phyloP scores from a whole-genome alignment of 345 rosid genomes.

The Ceriops zippeliana region DNA sequence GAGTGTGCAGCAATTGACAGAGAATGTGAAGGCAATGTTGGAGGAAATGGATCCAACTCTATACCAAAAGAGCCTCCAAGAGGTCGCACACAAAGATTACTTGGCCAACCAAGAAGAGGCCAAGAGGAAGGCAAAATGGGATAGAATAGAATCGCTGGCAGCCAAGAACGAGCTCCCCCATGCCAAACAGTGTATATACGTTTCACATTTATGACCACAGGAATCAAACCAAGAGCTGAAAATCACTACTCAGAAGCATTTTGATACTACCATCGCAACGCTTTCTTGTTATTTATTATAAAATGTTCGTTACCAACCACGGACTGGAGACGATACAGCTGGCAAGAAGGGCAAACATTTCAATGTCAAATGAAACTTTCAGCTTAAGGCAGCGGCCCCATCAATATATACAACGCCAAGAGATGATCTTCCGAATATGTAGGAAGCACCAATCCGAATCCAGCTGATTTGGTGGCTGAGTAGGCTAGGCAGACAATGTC shows the following conservation, averaged over 20 bases:
- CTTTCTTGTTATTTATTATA: background rate
- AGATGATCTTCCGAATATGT: no score
- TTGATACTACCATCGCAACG: background rate
- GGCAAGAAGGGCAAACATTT: no score
- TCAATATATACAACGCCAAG: no score
- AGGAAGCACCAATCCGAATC: no score
- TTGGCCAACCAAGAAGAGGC: conserved; percentile 28
- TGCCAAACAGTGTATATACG: conserved; percentile 10
- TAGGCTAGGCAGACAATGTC: no score
- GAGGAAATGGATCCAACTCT: conserved; percentile 46
- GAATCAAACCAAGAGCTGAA: background rate
- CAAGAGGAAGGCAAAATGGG: conserved; percentile 48
- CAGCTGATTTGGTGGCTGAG: no score
- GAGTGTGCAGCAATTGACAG: conserved; percentile 56
- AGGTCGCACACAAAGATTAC: conserved; percentile 24
- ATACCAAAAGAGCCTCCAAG: conserved; percentile 34
- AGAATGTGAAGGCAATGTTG: conserved; percentile 48
- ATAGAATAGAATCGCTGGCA: conserved; percentile 42
- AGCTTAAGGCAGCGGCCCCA: no score
- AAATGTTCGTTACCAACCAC: no score
- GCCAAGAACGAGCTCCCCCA: conserved; percentile 27
- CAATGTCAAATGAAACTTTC: no score
- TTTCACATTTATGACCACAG: conserved; percentile 22
- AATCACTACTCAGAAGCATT: no score
- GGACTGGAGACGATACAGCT: no score